These are phyloP conservation scores for Herpetomonas samuelpessoai DNA, from an alignment of 208 protist genomes.

Conservation along the genomic window DNA sequence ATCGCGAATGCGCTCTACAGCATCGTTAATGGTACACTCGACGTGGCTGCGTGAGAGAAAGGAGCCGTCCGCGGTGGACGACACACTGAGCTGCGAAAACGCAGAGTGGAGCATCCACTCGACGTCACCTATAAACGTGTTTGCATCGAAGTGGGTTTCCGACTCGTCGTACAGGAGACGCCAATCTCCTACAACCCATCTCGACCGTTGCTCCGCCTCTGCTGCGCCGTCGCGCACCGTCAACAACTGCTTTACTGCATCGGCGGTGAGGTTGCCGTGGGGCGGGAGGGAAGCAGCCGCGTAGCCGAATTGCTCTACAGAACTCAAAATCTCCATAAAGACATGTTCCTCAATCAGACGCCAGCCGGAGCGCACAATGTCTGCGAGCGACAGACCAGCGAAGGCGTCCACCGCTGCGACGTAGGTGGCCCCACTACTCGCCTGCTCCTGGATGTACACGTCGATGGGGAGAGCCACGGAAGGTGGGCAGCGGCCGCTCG, in stretches of 20 bases:
- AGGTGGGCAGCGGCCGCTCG: conserved; percentile 14
- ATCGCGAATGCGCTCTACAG: conserved; percentile 55
- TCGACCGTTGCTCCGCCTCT: conserved; percentile 45
- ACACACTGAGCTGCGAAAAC: conserved; percentile 75
- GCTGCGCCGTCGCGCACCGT: conserved; percentile 60
- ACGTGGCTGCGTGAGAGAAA: conserved; percentile 38
- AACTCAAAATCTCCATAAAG: conserved; percentile 63
- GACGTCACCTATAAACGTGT: conserved; percentile 47
- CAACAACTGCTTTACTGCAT: conserved; percentile 63
- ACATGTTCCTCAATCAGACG: conserved; percentile 62
- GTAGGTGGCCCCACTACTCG: conserved; percentile 39
- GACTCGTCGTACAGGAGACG: conserved; percentile 33
- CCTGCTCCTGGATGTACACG: conserved; percentile 58
- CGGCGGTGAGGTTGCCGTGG: conserved; percentile 72
- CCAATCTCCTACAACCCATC: conserved; percentile 88
- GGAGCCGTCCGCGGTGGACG: conserved; percentile 28
- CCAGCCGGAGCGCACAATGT: conserved; percentile 82
- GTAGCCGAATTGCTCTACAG: conserved; percentile 60
- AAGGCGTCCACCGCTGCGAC: conserved; percentile 68
- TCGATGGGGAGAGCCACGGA: conserved; percentile 63
- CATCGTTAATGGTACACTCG: conserved; percentile 64
- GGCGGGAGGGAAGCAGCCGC: conserved; percentile 40
- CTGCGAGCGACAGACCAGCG: conserved; percentile 69
- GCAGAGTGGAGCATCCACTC: conserved; percentile 80
- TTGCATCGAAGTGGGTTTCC: conserved; percentile 12